Percentiles rank a stretch among this genome's conserved stretches.
phyloP scores from a whole-genome alignment of 108 stramenopile species.

The Cyclotella cryptica region DNA sequence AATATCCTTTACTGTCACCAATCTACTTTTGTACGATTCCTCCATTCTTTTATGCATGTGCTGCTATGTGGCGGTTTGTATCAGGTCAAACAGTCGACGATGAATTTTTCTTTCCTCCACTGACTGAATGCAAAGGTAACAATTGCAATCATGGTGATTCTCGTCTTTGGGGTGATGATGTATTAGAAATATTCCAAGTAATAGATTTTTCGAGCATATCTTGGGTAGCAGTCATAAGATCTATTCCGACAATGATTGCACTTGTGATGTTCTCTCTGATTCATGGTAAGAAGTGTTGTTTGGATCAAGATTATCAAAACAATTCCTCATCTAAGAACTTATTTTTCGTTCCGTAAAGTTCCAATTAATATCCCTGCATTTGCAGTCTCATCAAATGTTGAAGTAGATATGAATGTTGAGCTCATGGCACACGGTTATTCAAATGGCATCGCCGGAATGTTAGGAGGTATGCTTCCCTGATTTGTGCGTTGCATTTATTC shows the following conservation, averaged over 20 bases:
- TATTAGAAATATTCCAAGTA: constrained; percentile 35
- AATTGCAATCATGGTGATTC: constrained; percentile 15
- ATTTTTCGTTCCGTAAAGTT: background rate
- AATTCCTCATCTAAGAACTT: too few relatives aligned
- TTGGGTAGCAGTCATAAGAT: constrained; percentile 63
- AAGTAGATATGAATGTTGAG: constrained; percentile 84
- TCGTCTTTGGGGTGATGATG: constrained; percentile 15
- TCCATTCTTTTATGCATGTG: constrained; percentile 72
- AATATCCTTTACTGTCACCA: constrained; percentile 76
- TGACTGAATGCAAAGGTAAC: constrained; percentile 4
- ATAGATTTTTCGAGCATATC: constrained; percentile 38
- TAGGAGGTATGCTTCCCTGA: constrained; percentile 42
- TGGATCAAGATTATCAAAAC: background rate
- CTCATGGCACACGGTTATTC: constrained; percentile 81
- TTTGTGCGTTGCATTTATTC: background rate
- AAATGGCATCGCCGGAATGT: constrained; percentile 67
- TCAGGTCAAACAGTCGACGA: constrained; percentile 14
- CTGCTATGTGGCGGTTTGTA: constrained; percentile 14
- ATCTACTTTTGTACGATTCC: constrained; percentile 82
- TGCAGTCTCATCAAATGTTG: constrained; percentile 70
- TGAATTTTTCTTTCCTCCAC: constrained; percentile 77
- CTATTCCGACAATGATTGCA: constrained; percentile 69
- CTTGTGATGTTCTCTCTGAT: constrained; percentile 76
- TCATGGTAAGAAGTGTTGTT: constrained; percentile 52
- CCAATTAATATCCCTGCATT: constrained; percentile 88